Percentiles rank a stretch among this genome's conserved stretches.
phyloP scores from a whole-genome alignment of 768 basidiomycete genomes.

The Lactifluus hygrophoroides region DNA sequence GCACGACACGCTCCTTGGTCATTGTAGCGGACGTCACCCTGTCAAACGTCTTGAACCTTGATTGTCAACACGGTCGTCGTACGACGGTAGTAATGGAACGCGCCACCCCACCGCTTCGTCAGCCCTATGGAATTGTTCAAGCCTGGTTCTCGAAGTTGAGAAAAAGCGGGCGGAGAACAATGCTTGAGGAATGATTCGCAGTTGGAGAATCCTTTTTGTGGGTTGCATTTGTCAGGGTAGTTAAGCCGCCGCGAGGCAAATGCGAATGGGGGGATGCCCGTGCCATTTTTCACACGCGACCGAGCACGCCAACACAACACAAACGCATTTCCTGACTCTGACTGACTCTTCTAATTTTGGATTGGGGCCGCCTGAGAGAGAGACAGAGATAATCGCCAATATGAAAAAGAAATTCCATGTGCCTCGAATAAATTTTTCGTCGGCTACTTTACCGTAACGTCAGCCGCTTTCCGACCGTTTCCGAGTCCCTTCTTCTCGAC shows the following conservation, averaged over 20 bases:
- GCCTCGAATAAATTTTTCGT: too few species aligned
- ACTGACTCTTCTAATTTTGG: too few species aligned
- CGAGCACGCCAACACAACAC: too few species aligned
- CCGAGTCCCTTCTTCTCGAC: too few species aligned
- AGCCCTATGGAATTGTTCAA: conserved; percentile 38
- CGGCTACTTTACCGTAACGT: too few species aligned
- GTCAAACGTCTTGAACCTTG: conserved; percentile 28
- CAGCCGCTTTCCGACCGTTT: too few species aligned
- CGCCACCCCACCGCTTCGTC: conserved; percentile 33
- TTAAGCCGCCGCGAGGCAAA: neutral
- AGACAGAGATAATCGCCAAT: too few species aligned
- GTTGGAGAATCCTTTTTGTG: neutral
- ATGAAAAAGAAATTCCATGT: too few species aligned
- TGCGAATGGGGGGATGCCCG: neutral
- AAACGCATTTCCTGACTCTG: too few species aligned
- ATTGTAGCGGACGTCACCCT: conserved; percentile 25
- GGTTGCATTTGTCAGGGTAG: neutral
- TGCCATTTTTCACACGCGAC: neutral
- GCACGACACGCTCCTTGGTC: conserved; percentile 43
- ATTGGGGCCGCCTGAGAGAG: too few species aligned
- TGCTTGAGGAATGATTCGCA: neutral
- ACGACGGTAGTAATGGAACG: neutral
- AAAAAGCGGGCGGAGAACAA: conserved; percentile 23
- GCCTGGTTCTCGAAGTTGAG: conserved; percentile 34
- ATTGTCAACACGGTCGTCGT: neutral